These are phyloP conservation scores for Saururus chinensis DNA, from an alignment of 164 flowering plant genomes.

Conservation along the genomic window DNA sequence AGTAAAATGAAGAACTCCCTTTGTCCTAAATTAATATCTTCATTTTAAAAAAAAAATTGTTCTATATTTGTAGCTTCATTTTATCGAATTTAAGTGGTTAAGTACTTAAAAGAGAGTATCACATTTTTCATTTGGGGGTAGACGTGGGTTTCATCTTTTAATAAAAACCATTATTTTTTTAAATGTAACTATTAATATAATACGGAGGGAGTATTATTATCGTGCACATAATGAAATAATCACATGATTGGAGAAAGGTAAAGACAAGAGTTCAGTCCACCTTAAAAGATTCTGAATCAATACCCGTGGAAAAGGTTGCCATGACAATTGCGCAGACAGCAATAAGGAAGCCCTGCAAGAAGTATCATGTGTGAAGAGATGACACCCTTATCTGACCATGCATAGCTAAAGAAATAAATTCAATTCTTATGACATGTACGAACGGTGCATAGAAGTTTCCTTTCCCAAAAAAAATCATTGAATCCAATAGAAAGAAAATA, in stretches of 20 bases:
- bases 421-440: neutral
- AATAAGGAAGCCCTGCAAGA: constrained; percentile 59
- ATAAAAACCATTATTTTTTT: too few species aligned
- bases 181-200: too few species aligned
- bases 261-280: constrained; percentile 16
- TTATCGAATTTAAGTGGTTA: too few species aligned
- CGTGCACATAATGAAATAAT: neutral
- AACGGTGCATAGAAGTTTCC: neutral
- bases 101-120: too few species aligned
- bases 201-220: too few species aligned
- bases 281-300: constrained; percentile 88
- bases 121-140: too few species aligned
- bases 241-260: neutral
- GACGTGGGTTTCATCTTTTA: too few species aligned
- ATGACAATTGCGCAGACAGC: constrained; percentile 78
- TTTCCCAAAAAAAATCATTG: neutral
- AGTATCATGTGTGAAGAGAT: neutral
- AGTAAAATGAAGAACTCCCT: neutral
- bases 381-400: neutral
- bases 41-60: too few species aligned
- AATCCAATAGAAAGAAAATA: neutral
- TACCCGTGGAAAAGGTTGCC: constrained; percentile 93
- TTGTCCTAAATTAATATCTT: too few species aligned
- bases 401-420: neutral
- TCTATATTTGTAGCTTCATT: too few species aligned